Base-by-base conservation (phyloP, 768 basidiomycete genomes). In the Leccinum aurantiacum region DNA sequence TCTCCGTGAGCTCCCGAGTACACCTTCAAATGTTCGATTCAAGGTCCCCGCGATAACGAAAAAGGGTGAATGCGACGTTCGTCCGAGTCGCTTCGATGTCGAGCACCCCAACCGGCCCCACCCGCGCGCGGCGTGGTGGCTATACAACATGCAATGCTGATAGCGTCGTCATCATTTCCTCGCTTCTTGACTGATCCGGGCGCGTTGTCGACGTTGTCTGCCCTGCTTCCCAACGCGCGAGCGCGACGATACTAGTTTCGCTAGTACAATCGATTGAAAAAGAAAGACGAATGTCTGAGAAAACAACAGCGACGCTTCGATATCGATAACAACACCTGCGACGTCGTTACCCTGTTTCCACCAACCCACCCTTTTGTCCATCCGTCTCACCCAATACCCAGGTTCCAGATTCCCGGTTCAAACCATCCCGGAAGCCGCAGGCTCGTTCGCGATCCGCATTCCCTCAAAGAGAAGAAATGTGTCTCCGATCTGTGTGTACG, bases 371-470 rank as follows among this genome's bases (percentile, higher is more conserved):
- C 19, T 19, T 46, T 46, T 46, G 44, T 46, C 19, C 11, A 11
- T 46, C 44, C 19, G n/a, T 46, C 11, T 46, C 44, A 19, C n/a
- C 44, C 44, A 9, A 1, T 46, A 19, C 19, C 44, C 44, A 46
- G 44, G 44, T 44, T 44, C n/a, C n/a, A 44, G 41, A n/a, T 46
- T 19, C 44, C 50, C 59, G 53, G 31, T 19, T 38, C 57, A 53
- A 56, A 53, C 53, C 64, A 47, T 10, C 22, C 60, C 49, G 14
- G 31, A 24, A 11, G 22, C 50, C 37, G 19, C 50, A 17, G 31
- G 25, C 41, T 13, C n/a, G 44, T 46, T 46, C 48, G 24, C 6
- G 44, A 52, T 27, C 46, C 48, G 44, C 41, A 37, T 48, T 44
- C 41, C 11, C 9, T n/a, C 27, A n/a, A 3, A 51, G 50, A 29